Conservation (phyloP, 371 early-diverging fungal genomes). For the Haplosporangium sp. region DNA sequence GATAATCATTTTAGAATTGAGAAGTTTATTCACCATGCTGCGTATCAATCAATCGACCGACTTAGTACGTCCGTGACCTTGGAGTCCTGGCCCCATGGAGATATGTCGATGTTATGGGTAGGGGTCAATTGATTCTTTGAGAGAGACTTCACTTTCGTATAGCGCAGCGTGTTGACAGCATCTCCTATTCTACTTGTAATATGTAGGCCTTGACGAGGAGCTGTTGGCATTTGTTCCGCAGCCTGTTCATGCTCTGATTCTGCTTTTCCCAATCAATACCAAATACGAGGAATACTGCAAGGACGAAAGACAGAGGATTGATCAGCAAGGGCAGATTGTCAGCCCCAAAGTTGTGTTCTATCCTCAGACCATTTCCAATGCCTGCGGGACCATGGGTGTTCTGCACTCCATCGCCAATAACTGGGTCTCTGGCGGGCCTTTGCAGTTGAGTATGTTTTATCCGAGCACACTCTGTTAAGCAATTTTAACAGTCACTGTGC, state of each 20-base stretch:
- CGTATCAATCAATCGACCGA: not conserved
- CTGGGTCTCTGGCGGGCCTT: constrained; percentile 41
- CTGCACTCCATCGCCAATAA: constrained; percentile 80
- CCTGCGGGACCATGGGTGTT: constrained; percentile 91
- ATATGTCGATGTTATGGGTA: constrained; percentile 75
- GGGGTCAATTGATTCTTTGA: not conserved
- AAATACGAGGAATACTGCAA: constrained; percentile 68
- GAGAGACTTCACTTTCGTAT: not conserved
- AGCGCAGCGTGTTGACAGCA: no score
- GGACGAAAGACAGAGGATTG: constrained; percentile 65
- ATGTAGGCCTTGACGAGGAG: constrained; percentile 83
- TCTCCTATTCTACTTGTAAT: not conserved
- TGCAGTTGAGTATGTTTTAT: constrained; percentile 30
- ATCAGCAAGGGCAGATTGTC: constrained; percentile 62
- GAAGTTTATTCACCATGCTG: no score
- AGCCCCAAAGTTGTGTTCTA: constrained; percentile 78
- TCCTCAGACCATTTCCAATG: constrained; percentile 91
- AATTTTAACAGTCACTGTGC: no score
- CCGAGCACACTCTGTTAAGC: no score
- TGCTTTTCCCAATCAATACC: constrained; percentile 77
- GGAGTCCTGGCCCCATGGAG: constrained; percentile 65
- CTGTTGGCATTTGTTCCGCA: constrained; percentile 82
- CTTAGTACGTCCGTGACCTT: constrained; percentile 64
- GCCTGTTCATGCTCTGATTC: constrained; percentile 83
- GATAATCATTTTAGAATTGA: no score